Evolutionary conservation across 2,329 filamentous ascomycete species (phyloP), one percentile per base, ranked within the genome.

Genomic region (Diaporthe eres): DNA sequence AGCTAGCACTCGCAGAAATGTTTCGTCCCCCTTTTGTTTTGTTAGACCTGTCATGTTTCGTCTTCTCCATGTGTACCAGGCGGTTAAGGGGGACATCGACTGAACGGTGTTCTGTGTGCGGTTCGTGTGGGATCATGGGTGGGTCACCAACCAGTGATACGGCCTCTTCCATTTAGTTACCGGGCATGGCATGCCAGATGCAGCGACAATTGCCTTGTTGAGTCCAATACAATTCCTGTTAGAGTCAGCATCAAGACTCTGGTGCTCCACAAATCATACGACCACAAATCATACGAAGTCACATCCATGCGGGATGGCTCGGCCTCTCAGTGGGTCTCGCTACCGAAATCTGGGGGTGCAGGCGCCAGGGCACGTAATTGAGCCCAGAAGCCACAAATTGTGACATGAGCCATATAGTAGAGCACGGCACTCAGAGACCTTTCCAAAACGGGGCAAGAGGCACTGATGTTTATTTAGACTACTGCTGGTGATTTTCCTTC

Each of bases 261-360:
- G 6, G n/a, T 8, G 49, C 65, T 31, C 65, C 65, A 70, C 49
- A 55, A 28, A 25, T 55, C 34, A 70, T 55, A 55, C 49, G 65
- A 70, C 65, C 65, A 70, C 49, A 55, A 28, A 25, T 55, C 34
- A 70, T 55, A 55, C 49, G 65, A 70, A 70, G 65, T 70, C 22
- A 22, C 65, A 53, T 53, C 31, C 34, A 55, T 70, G 34, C 65
- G 49, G 65, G 15, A 55, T 70, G 34, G 65, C 65, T 70, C 25
- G 31, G 47, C n/a, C 34, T 42, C 65, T 42, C 15, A 28, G 65
- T 70, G 65, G 49, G 25, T 55, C 65, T 70, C 65, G 49, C 65
- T 70, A 70, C 65, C 65, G 17, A 8, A 25, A 70, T 68, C 47
- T 10, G 15, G 65, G 65, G 65, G 13, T 22, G n/a, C 10, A 55